Percentiles rank a stretch among this genome's conserved stretches.
Conservation (phyloP, 768 basidiomycete genomes). For the Omphalotus guepiniiformis region DNA sequence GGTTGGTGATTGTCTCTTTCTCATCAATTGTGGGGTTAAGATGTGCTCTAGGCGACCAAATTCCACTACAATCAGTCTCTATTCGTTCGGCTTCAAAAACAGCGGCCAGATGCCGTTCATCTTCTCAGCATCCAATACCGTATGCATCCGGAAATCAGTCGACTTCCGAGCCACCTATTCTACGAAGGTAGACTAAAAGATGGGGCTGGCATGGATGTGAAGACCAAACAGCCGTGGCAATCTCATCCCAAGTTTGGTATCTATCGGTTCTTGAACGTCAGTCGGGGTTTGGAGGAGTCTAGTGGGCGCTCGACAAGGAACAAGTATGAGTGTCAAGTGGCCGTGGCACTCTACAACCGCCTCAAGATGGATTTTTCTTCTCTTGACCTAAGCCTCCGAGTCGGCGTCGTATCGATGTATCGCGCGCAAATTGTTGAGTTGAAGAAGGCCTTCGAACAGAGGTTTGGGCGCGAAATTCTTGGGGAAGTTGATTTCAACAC, state of each 20-base stretch:
- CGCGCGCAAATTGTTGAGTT: constrained; percentile 82
- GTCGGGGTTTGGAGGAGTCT: constrained; percentile 61
- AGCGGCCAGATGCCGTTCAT: constrained; percentile 79
- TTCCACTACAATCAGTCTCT: constrained; percentile 86
- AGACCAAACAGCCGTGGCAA: constrained; percentile 89
- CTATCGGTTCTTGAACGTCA: constrained; percentile 88
- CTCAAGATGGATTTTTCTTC: constrained; percentile 58
- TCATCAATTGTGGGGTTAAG: constrained; percentile 1
- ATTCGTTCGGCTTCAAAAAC: constrained; percentile 86
- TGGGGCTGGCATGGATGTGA: constrained; percentile 82
- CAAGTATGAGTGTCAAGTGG: constrained; percentile 64
- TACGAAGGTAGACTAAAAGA: constrained; percentile 78
- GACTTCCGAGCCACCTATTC: constrained; percentile 83
- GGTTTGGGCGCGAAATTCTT: constrained; percentile 69
- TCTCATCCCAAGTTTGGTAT: constrained; percentile 67
- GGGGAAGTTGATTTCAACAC: constrained; percentile 89
- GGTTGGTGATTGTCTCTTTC: constrained; percentile 20
- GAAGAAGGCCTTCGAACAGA: constrained; percentile 58
- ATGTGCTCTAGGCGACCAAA: constrained; percentile 47
- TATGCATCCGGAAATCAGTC: constrained; percentile 96
- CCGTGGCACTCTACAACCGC: constrained; percentile 71
- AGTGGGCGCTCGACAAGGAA: constrained; percentile 75
- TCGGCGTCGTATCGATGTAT: constrained; percentile 91
- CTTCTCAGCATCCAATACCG: constrained; percentile 98
- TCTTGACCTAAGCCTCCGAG: constrained; percentile 47